These are phyloP conservation scores for Hortaea werneckii DNA, from an alignment of 2,329 filamentous ascomycete genomes.

Conservation along the genomic window DNA sequence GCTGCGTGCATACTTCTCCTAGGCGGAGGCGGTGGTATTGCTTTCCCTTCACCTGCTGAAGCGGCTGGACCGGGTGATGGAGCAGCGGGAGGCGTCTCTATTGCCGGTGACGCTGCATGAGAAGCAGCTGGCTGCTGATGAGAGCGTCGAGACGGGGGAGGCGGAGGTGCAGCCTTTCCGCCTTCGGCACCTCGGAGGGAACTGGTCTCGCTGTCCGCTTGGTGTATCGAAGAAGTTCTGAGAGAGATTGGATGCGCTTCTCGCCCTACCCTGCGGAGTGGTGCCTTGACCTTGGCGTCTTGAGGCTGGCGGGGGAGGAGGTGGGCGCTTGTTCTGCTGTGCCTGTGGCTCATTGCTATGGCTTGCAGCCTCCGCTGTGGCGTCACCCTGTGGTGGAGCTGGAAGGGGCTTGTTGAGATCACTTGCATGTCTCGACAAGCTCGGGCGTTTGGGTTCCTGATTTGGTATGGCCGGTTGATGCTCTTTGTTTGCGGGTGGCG, in stretches of 20 bases:
- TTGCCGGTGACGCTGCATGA: constrained; percentile 1
- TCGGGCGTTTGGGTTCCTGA: constrained; percentile 8
- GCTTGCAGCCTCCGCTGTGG: neutral
- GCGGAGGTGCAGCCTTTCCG: constrained; percentile 15
- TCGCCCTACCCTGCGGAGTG: constrained; percentile 8
- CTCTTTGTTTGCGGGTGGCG: constrained; percentile 9
- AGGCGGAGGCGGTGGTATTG: constrained; percentile 18
- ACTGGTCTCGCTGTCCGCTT: neutral
- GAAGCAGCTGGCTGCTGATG: constrained; percentile 2
- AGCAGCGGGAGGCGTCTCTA: constrained; percentile 6
- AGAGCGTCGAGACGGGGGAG: constrained; percentile 20
- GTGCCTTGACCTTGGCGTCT: constrained; percentile 34
- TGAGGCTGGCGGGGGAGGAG: constrained; percentile 39
- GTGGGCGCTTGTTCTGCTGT: constrained; percentile 28
- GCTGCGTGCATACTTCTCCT: too few species aligned
- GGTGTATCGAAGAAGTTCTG: constrained; percentile 6
- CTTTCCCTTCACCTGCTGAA: neutral
- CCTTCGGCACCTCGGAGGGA: neutral
- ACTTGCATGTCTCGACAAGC: constrained; percentile 29
- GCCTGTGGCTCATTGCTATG: neutral
- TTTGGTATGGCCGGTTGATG: constrained; percentile 4
- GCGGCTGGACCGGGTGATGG: constrained; percentile 2
- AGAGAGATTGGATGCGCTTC: constrained; percentile 19
- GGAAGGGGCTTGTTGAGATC: constrained; percentile 54
- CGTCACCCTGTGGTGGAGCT: constrained; percentile 10